Conservation (phyloP, 2,329 filamentous ascomycete genomes). For the Chaetomiaceae sp. region DNA sequence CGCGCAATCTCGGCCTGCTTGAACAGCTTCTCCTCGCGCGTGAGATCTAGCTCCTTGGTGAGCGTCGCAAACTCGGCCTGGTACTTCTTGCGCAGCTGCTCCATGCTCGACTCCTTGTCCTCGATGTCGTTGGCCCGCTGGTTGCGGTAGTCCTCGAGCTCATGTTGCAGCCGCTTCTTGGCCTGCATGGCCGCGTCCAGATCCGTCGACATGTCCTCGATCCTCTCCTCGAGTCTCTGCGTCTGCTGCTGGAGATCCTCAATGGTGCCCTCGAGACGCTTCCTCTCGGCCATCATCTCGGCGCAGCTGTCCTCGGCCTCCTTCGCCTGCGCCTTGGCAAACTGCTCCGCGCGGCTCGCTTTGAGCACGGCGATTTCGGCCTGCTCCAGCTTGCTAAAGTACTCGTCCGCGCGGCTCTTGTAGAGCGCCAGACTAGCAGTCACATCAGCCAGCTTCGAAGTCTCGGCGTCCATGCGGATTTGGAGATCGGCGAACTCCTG, state of each 20-base stretch:
- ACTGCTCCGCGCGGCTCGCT: constrained; percentile 85
- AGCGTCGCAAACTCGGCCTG: constrained; percentile 86
- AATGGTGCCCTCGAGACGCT: constrained; percentile 80
- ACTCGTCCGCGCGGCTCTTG: constrained; percentile 89
- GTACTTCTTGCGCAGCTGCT: constrained; percentile 97
- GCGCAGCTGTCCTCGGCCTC: constrained; percentile 91
- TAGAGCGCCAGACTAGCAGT: constrained; percentile 81
- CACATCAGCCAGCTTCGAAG: constrained; percentile 78
- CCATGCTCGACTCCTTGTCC: constrained; percentile 92
- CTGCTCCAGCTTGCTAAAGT: constrained; percentile 95
- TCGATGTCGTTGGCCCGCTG: constrained; percentile 95
- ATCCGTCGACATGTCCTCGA: constrained; percentile 89
- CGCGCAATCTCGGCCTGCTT: constrained; percentile 83
- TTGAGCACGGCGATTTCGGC: constrained; percentile 95
- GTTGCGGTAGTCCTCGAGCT: constrained; percentile 94
- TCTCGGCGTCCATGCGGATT: constrained; percentile 85
- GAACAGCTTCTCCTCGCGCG: constrained; percentile 82
- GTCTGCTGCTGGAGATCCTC: constrained; percentile 89
- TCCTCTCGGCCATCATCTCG: constrained; percentile 84
- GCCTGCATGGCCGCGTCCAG: constrained; percentile 79
- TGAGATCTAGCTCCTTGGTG: constrained; percentile 87
- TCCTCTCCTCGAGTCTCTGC: constrained; percentile 82
- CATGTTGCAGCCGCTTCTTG: constrained; percentile 92
- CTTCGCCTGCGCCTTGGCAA: constrained; percentile 81
- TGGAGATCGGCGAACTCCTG: constrained; percentile 92